These are phyloP conservation scores for Ichthyophthirius multifiliis DNA, from an alignment of 169 alveolate genomes.

Conservation along the genomic window DNA sequence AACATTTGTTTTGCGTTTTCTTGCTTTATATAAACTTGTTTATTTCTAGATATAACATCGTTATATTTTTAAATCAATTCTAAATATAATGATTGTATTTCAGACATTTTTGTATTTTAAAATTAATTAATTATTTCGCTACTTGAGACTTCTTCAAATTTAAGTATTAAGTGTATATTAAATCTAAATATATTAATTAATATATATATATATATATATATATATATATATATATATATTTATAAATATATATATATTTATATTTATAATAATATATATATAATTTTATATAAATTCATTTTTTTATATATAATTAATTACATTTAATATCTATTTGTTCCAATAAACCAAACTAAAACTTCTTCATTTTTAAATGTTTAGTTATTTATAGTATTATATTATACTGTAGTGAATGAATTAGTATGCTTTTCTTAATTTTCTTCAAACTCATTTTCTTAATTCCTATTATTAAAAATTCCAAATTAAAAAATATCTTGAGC, in stretches of 20 bases:
- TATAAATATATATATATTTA: background rate
- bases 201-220: too few relatives aligned
- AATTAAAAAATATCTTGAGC: background rate
- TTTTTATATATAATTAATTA: background rate
- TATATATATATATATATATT: too few relatives aligned
- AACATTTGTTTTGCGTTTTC: background rate
- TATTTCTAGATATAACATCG: background rate
- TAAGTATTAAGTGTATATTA: background rate
- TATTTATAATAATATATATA: background rate
- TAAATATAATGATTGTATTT: background rate
- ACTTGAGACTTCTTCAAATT: background rate
- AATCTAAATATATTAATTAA: background rate
- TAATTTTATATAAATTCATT: background rate
- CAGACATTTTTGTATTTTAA: background rate
- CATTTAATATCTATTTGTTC: slow-evolving; percentile 18
- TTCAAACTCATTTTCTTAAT: background rate
- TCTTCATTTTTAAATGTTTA: background rate
- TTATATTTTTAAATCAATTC: background rate
- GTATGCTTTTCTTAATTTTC: background rate
- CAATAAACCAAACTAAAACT: slow-evolving; percentile 12
- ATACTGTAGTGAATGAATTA: background rate
- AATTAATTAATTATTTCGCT: background rate
- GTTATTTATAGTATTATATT: too few relatives aligned
- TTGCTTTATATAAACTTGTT: background rate
- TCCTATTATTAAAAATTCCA: background rate